These are phyloP conservation scores for Fallopia convolvulus DNA, from an alignment of 148 eudicot species.

Conservation along the genomic window DNA sequence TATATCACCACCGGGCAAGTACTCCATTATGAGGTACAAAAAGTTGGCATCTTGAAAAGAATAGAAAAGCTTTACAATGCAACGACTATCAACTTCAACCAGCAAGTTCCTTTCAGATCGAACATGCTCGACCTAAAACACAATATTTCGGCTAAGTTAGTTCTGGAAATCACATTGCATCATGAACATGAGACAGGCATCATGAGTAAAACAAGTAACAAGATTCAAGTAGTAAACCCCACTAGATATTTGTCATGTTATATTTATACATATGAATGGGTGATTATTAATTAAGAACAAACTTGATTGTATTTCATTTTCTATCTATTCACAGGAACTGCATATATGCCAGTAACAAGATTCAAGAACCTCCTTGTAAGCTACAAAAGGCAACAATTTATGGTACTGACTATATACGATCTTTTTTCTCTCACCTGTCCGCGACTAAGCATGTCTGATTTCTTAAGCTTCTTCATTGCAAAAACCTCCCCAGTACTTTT, in stretches of 20 bases:
- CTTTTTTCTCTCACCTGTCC: slow-evolving; percentile 44
- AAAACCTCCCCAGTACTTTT: slow-evolving; percentile 55
- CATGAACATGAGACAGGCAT: not conserved
- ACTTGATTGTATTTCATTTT: not conserved
- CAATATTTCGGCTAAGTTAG: not conserved
- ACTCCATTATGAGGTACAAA: slow-evolving; percentile 74
- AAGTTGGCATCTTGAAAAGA: slow-evolving; percentile 66
- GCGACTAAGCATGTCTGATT: slow-evolving; percentile 71
- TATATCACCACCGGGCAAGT: slow-evolving; percentile 76
- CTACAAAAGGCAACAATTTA: not conserved
- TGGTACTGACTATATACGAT: not conserved
- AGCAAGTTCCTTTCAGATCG: slow-evolving; percentile 72
- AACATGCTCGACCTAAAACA: slow-evolving; percentile 66
- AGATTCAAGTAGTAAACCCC: not conserved
- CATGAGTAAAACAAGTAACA: not conserved
- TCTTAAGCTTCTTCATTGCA: slow-evolving; percentile 70
- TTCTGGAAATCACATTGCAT: not conserved
- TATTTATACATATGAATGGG: not conserved
- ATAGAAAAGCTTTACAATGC: slow-evolving; percentile 62
- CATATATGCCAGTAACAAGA: not conserved
- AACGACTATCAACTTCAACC: slow-evolving; percentile 69
- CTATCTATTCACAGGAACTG: not conserved
- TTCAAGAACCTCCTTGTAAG: not conserved
- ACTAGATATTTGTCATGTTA: not conserved
- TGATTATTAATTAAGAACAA: not conserved